A percentile compares a stretch with the other conserved stretches of the same genome.
phyloP scores from a whole-genome alignment of 129 eudicot species.

The Mikania micrantha region DNA sequence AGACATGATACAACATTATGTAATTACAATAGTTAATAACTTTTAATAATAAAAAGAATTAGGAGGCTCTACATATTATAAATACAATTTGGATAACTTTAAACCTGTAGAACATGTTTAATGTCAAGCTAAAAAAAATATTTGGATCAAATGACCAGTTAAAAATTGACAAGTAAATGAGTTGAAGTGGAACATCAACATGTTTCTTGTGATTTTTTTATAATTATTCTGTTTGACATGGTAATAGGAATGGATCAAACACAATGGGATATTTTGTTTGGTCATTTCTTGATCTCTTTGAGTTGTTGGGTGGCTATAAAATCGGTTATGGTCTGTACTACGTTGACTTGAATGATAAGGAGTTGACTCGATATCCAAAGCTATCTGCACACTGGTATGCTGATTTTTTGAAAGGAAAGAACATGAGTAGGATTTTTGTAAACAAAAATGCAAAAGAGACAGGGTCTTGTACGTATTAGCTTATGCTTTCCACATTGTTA shows the following conservation, averaged over 20 bases:
- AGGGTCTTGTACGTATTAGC: constrained; percentile 12
- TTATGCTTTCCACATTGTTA: background rate
- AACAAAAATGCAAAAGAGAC: background rate
- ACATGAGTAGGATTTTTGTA: constrained; percentile 6
- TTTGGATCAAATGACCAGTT: no score
- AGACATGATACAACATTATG: background rate
- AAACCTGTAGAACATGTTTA: no score
- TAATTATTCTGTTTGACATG: background rate
- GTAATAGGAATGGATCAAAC: constrained; percentile 45
- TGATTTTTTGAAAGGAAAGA: constrained; percentile 39
- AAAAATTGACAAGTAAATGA: background rate
- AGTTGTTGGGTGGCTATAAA: constrained; percentile 26
- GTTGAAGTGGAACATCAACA: background rate
- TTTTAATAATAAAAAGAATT: background rate
- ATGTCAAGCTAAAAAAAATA: background rate
- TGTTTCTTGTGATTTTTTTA: background rate
- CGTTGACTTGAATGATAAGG: constrained; percentile 38
- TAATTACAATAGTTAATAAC: background rate
- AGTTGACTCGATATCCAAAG: constrained; percentile 43
- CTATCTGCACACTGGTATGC: constrained; percentile 50
- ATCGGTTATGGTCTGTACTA: constrained; percentile 40
- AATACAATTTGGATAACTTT: background rate
- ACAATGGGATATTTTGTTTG: constrained; percentile 46
- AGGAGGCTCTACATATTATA: background rate
- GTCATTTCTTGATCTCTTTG: constrained; percentile 45